Evolutionary conservation across 2,329 filamentous ascomycete genomes (phyloP).

Genomic region (Simplicillium sp.): DNA sequence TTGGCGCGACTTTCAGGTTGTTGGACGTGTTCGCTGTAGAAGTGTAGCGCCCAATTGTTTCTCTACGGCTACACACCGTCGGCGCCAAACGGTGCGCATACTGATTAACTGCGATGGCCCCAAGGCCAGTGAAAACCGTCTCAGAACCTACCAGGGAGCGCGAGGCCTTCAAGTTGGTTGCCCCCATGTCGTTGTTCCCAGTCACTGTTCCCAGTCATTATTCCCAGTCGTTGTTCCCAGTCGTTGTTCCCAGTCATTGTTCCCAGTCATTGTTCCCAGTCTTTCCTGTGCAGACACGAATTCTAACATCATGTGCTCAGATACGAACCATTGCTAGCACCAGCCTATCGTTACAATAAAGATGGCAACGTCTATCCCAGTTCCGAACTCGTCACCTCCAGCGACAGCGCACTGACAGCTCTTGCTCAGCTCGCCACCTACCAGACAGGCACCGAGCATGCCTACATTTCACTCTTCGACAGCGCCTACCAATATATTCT

Average conservation of each 20-base stretch:
- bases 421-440: slow-evolving; percentile 39
- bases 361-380: slow-evolving; percentile 12
- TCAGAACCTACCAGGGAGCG: not conserved
- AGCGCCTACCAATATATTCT: slow-evolving; percentile 35
- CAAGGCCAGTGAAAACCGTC: not conserved
- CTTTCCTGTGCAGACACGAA: no score
- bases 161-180: not conserved
- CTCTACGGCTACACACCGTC: no score
- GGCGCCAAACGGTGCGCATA: no score
- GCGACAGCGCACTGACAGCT: slow-evolving; percentile 33
- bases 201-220: not conserved
- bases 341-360: no score
- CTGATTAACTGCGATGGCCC: no score
- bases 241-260: not conserved
- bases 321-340: slow-evolving; percentile 4
- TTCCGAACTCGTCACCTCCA: slow-evolving; percentile 15
- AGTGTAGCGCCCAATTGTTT: no score
- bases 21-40: no score
- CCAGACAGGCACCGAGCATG: slow-evolving; percentile 29
- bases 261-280: not conserved
- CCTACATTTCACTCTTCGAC: slow-evolving; percentile 43
- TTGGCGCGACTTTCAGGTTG: no score
- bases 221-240: not conserved
- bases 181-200: not conserved
- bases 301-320: no score